A percentile compares a stretch with the other conserved stretches of the same genome.
These are phyloP conservation scores for Pythium scleroteichum DNA, from an alignment of 352 stramenopile species.

Conservation along the genomic window DNA sequence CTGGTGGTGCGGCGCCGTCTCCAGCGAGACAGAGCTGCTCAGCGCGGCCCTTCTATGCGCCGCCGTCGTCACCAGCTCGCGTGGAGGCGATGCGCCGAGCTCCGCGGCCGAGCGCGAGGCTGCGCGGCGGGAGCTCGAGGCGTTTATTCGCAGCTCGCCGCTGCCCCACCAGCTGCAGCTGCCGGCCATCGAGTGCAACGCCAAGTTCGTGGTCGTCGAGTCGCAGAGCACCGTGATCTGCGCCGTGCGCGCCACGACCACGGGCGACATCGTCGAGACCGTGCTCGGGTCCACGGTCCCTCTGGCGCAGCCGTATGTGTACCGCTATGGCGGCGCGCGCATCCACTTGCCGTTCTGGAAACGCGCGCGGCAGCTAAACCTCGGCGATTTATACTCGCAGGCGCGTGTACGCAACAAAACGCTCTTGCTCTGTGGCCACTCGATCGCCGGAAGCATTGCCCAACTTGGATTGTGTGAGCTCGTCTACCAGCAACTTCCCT, in stretches of 20 bases:
- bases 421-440: slow-evolving; percentile 78
- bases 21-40: slow-evolving; percentile 71
- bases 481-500: slow-evolving; percentile 68
- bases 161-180: slow-evolving; percentile 65
- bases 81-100: slow-evolving; percentile 24
- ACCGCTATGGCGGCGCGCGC: slow-evolving; percentile 70
- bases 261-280: slow-evolving; percentile 63
- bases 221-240: slow-evolving; percentile 64
- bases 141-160: slow-evolving; percentile 59
- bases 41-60: slow-evolving; percentile 78
- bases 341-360: slow-evolving; percentile 84
- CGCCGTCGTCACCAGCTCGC: slow-evolving; percentile 46
- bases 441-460: slow-evolving; percentile 81
- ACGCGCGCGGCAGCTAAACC: slow-evolving; percentile 54
- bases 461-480: slow-evolving; percentile 78
- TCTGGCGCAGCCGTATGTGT: slow-evolving; percentile 61
- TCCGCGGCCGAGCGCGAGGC: slow-evolving; percentile 16
- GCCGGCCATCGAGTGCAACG: slow-evolving; percentile 49
- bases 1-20: slow-evolving; percentile 56
- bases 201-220: slow-evolving; percentile 65
- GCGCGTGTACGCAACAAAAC: slow-evolving; percentile 56
- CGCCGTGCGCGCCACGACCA: slow-evolving; percentile 58
- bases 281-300: slow-evolving; percentile 70
- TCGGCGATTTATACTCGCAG: slow-evolving; percentile 49
- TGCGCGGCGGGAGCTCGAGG: slow-evolving; percentile 46